Conservation (phyloP, 306 rosid species). For the Glycine tomentella region DNA sequence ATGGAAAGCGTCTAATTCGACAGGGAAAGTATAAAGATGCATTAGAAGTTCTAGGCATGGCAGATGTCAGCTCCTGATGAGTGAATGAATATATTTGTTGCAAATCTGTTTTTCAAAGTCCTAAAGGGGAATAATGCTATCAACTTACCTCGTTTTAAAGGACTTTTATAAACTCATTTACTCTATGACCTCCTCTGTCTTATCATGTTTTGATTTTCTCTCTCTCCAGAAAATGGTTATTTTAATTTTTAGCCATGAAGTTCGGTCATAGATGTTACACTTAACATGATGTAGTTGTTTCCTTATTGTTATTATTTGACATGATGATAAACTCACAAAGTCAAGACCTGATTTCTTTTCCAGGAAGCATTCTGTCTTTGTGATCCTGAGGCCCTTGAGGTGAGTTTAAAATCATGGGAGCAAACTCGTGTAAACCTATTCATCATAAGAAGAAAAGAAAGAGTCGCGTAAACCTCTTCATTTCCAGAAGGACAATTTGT, state of each 20-base stretch:
- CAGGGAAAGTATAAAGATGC: neutral
- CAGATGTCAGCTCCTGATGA: neutral
- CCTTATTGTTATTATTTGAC: neutral
- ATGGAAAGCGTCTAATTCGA: neutral
- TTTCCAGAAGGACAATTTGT: neutral
- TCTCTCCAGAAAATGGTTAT: no score
- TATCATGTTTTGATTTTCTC: no score
- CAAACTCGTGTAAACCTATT: constrained; percentile 6
- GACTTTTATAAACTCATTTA: no score
- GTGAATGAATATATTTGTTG: neutral
- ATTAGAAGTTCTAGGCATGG: neutral
- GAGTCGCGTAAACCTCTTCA: neutral
- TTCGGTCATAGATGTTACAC: no score
- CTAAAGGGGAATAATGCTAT: neutral
- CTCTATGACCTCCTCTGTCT: no score
- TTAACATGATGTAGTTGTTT: neutral
- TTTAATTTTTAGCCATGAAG: neutral
- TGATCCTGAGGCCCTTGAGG: neutral
- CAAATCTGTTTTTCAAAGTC: neutral
- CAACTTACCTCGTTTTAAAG: no score
- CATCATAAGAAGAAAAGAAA: neutral
- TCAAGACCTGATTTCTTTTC: neutral
- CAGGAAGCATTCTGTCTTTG: neutral
- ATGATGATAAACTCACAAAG: neutral
- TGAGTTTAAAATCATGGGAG: neutral